Evolutionary conservation across 306 rosid genomes (phyloP), one percentile per base, ranked within the genome.

Genomic region (Biancaea sappan): DNA sequence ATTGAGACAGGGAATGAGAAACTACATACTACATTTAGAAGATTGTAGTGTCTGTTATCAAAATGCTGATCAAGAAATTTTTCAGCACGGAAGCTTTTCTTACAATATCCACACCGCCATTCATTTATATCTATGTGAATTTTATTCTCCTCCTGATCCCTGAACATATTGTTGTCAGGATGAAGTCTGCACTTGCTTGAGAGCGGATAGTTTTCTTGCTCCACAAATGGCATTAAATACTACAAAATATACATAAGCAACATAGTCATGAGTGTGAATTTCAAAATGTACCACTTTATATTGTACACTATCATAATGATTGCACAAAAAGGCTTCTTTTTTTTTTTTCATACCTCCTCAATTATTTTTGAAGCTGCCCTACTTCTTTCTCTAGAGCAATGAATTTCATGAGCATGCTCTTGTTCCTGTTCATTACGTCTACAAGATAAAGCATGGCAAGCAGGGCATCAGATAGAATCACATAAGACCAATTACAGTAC

Each of bases 51-150:
- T 76, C 99, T 86, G 85, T 65, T 84, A 78, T 90, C 97, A 75
- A 94, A 88, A 87, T 94, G 99, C 90, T 82, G 92, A 81, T 94
- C 97, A 29, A 94, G 91, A 90, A 88, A 94, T 29, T 84, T 87
- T 79, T 90, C 99, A 41, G 86, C 96, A 24, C 85, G 95, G 75
- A 94, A 94, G 85, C 93, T 88, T 86, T 94, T 94, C 85, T 81
- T 90, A 83, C 99, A 94, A 88, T 87, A 94, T 78, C 96, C 97
- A 75, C 99, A 94, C 64, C 68, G 93, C 99, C 99, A 94, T 52
- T 94, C 97, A 24, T 84, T 63, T 76, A 77, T 76, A 78, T 94
- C 95, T 35, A 88, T 14, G 81, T 72, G 86, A 77, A 90, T 79
- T 83, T 87, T 94, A 84, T 94, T 90, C 83, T 84, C 90, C 80